Percentiles rank a stretch among this genome's conserved stretches.
phyloP scores from a whole-genome alignment of 2,329 filamentous ascomycete genomes.

The Magnaporthiopsis poae region DNA sequence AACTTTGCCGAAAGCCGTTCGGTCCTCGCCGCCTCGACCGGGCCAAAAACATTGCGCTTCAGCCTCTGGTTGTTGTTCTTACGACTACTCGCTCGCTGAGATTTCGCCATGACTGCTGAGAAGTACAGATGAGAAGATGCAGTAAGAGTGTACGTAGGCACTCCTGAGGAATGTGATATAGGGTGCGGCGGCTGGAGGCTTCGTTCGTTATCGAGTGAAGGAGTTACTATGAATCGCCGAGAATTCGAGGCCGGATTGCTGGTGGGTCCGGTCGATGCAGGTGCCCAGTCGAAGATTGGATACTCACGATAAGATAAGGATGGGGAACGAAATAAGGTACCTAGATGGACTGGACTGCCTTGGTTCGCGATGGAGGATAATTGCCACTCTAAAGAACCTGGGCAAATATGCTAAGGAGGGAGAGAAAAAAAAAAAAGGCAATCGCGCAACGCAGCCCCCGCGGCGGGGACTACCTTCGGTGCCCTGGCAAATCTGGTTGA shows the following conservation, averaged over 20 bases:
- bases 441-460: background rate
- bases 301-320: background rate
- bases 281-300: no score
- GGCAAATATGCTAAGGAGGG: background rate
- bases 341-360: no score
- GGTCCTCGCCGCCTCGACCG: constrained; percentile 66
- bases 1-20: constrained; percentile 80
- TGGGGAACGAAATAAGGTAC: no score
- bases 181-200: background rate
- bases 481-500: no score
- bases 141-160: background rate
- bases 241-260: background rate
- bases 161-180: background rate
- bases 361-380: background rate
- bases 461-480: background rate
- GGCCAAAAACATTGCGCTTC: constrained; percentile 74
- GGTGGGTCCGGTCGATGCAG: no score
- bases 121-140: background rate
- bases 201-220: background rate
- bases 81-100: constrained; percentile 63
- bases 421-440: background rate
- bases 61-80: constrained; percentile 78
- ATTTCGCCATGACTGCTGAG: constrained; percentile 65
- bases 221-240: no score
- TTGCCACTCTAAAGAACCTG: background rate